Evolutionary conservation across 495 filamentous ascomycete genomes (phyloP).

Genomic region (Venustampulla echinocandica): DNA sequence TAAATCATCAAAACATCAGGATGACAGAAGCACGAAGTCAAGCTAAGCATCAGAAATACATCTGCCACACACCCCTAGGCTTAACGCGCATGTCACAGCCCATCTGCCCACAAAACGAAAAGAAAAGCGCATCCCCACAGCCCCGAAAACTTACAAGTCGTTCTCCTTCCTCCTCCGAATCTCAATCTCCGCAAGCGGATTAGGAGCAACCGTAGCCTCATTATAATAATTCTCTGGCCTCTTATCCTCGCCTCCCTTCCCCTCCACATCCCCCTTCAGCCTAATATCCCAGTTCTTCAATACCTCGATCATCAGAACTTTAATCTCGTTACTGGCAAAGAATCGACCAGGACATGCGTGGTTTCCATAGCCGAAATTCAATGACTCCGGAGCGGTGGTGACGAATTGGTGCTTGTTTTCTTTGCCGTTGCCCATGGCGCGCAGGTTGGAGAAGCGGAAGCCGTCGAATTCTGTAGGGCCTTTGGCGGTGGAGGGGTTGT

Average conservation of each 20-base stretch:
- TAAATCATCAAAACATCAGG: too few species aligned
- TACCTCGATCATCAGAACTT: conserved; percentile 14
- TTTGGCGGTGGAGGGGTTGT: conserved; percentile 2
- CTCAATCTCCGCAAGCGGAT: conserved; percentile 5
- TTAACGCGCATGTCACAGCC: too few species aligned
- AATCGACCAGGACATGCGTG: conserved; percentile 54
- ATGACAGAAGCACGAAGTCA: too few species aligned
- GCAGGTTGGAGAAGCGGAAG: conserved; percentile 39
- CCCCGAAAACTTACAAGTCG: too few species aligned
- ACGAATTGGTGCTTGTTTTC: conserved; percentile 32
- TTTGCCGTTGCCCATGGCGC: conserved; percentile 20
- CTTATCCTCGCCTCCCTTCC: conserved; percentile 3
- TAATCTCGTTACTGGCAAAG: conserved; percentile 34
- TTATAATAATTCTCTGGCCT: conserved; percentile 1
- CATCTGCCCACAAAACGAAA: too few species aligned
- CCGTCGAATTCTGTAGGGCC: conserved; percentile 33
- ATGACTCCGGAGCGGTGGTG: conserved; percentile 23
- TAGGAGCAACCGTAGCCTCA: not conserved
- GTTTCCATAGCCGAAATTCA: conserved; percentile 40
- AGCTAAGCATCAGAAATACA: too few species aligned
- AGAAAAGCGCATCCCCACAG: too few species aligned
- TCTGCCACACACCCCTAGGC: too few species aligned
- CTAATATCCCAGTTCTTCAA: conserved; percentile 13
- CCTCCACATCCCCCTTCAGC: not conserved
- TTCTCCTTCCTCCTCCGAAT: not conserved